A percentile compares a stretch with the other conserved stretches of the same genome.
Evolutionary conservation across 306 rosid genomes (phyloP).

Genomic region (Castanea sativa): DNA sequence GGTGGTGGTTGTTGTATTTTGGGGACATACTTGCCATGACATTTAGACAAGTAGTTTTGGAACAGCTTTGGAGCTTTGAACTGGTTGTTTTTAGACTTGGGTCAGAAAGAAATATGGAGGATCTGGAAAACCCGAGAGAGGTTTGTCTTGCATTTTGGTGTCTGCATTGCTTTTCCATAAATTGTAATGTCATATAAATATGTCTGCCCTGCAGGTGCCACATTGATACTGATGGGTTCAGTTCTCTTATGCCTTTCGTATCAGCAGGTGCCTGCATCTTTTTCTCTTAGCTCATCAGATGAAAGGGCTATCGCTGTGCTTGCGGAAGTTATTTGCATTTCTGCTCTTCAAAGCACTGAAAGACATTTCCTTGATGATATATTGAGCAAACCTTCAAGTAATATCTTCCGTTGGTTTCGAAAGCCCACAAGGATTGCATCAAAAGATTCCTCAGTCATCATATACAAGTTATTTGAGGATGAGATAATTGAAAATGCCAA

Average conservation of each 20-base stretch:
- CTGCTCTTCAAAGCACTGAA: constrained; percentile 70
- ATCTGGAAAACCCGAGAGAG: constrained; percentile 84
- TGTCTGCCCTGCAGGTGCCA: constrained; percentile 81
- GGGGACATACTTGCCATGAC: constrained; percentile 78
- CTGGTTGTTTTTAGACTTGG: constrained; percentile 66
- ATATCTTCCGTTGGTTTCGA: constrained; percentile 60
- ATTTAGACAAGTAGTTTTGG: constrained; percentile 90
- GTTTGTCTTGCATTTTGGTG: constrained; percentile 32
- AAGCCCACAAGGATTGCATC: constrained; percentile 55
- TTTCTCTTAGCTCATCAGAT: constrained; percentile 65
- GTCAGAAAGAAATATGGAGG: constrained; percentile 73
- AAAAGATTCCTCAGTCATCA: constrained; percentile 60
- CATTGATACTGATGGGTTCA: constrained; percentile 79
- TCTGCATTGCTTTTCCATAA: constrained; percentile 30
- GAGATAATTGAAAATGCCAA: constrained; percentile 79
- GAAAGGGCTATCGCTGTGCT: constrained; percentile 59
- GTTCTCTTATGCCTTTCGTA: constrained; percentile 91
- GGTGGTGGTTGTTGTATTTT: constrained; percentile 5
- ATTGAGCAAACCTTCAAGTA: constrained; percentile 37
- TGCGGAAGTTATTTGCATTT: constrained; percentile 74
- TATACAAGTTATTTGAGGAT: constrained; percentile 65
- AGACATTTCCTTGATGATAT: constrained; percentile 52
- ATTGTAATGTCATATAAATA: constrained; percentile 57
- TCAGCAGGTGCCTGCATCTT: constrained; percentile 83
- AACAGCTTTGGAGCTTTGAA: constrained; percentile 73